Evolutionary conservation across 768 basidiomycete species (phyloP), one percentile per base, ranked within the genome.

Genomic region (Leccinum imitatum): DNA sequence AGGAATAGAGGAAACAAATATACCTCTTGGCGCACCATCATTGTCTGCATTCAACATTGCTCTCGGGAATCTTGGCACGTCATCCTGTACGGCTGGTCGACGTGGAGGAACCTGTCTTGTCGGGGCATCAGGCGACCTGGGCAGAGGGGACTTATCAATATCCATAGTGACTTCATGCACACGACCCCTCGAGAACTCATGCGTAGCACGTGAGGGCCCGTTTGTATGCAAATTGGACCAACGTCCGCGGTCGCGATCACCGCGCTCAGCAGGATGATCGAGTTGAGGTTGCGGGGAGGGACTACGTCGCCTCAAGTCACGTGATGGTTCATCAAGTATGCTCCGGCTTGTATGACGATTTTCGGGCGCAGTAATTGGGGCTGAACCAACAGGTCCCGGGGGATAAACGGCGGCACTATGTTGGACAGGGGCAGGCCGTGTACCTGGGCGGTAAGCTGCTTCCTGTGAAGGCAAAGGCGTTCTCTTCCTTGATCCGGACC

Each of bases 381-480:
- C 51, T 17, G 60, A 39, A 14, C 27, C 50, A 39, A 37, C 4
- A 44, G 60, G 37, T 37, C 57, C 60, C 10, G 56, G 50, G n/a
- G 53, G 23, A 67, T 59, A 56, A 33, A 46, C 19, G 10, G 50
- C 53, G 30, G 60, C 33, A 4, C 61, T 56, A 52, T 58, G 64
- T 53, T 62, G 67, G 9, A 21, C 8, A 44, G 67, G 41, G 15
- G 51, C 50, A 15, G 44, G 48, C 27, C 66, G 69, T 47, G 63
- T 23, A 33, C 59, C 63, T 23, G 70, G 72, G 17, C 67, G 66
- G 60, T 71, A 78, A 0, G 59, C 63, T 7, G 69, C 68, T 15
- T 69, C 69, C 64, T 79, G 77, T 0, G 77, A 63, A 50, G 75
- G 78, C 9, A 79, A 64, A 13, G 79, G 78, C 1, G 65, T 54